Evolutionary conservation across 192 early-diverging fungal genomes (phyloP), one percentile per base, ranked within the genome.

Genomic region (Gamsiella multidivaricata): DNA sequence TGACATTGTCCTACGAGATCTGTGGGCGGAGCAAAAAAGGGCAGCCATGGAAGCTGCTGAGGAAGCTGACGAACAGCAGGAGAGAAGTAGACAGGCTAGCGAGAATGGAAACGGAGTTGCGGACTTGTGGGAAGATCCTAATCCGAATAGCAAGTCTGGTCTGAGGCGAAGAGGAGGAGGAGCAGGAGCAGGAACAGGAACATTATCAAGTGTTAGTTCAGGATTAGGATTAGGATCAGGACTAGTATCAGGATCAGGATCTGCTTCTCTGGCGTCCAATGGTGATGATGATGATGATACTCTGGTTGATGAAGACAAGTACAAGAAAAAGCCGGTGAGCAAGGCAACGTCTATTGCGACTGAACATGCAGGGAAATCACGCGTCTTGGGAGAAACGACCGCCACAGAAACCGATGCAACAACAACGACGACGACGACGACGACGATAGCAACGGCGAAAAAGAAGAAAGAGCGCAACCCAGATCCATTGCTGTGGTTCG

Each of bases 401-500:
- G 12, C 49, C 37, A 11, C 29, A 9, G n/a, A 47, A 5, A 31
- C 17, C 17, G 2, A 15, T 12, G 12, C 28, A 7, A 65, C 52
- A 28, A 45, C 29, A 39, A 12, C 54, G n/a, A 4, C 22, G 3
- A 37, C 41, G 52, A 54, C 52, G 29, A 9, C 11, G 46, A 20
- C 46, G n/a, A 49, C 22, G 12, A n/a, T n/a, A 43, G 5, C 41
- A 32, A 23, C 56, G 43, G 29, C 51, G 4, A 75, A 66, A 49
- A 76, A 69, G 57, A 67, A 67, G 46, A 78, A 59, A 25, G 65
- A 68, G 32, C 65, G 74, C 12, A 78, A 78, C 14, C 65, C 65
- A 25, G 66, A 78, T 33, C 74, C 74, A 7, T 58, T 78, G 32
- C 41, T 78, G 25, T 78, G 74, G 74, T 78, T 78, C 56, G 74